A percentile compares a stretch with the other conserved stretches of the same genome.
Conservation (phyloP, 306 rosid genomes). For the Fragaria nilgerrensis region DNA sequence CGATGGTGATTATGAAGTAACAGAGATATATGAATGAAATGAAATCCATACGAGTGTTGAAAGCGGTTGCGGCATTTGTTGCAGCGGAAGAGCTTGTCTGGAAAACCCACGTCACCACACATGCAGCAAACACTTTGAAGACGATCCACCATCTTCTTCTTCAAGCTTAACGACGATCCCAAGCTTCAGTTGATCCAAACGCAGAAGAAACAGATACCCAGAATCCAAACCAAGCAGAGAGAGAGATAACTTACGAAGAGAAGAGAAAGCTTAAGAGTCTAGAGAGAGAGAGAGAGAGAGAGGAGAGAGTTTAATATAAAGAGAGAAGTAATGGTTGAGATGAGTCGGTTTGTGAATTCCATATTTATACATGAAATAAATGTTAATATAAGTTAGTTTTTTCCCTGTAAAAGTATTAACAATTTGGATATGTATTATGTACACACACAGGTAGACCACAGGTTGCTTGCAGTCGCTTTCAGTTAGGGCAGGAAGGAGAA, state of each 20-base stretch:
- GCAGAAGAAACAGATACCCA: slow-evolving; percentile 15
- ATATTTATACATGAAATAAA: slow-evolving; percentile 11
- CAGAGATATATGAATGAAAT: neutral
- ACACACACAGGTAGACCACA: slow-evolving; percentile 51
- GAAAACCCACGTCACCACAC: slow-evolving; percentile 95
- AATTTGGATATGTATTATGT: neutral
- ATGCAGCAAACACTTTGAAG: slow-evolving; percentile 78
- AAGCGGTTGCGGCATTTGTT: slow-evolving; percentile 76
- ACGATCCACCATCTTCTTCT: slow-evolving; percentile 60
- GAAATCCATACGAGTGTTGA: slow-evolving; percentile 73
- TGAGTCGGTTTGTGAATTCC: slow-evolving; percentile 59
- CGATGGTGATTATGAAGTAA: neutral
- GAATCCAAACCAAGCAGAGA: neutral
- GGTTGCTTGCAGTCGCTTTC: slow-evolving; percentile 87
- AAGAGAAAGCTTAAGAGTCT: slow-evolving; percentile 13
- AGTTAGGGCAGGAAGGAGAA: slow-evolving; percentile 47
- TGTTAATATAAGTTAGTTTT: neutral
- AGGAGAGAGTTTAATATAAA: slow-evolving; percentile 35
- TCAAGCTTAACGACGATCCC: neutral
- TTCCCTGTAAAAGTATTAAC: neutral
- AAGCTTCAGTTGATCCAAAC: neutral
- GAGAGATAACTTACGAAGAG: neutral
- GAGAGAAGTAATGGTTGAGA: slow-evolving; percentile 26
- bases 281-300: slow-evolving; percentile 13
- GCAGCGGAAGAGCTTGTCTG: slow-evolving; percentile 94